These are phyloP conservation scores for Umbilicus rupestris DNA, from an alignment of 164 flowering plant species.

Conservation along the genomic window DNA sequence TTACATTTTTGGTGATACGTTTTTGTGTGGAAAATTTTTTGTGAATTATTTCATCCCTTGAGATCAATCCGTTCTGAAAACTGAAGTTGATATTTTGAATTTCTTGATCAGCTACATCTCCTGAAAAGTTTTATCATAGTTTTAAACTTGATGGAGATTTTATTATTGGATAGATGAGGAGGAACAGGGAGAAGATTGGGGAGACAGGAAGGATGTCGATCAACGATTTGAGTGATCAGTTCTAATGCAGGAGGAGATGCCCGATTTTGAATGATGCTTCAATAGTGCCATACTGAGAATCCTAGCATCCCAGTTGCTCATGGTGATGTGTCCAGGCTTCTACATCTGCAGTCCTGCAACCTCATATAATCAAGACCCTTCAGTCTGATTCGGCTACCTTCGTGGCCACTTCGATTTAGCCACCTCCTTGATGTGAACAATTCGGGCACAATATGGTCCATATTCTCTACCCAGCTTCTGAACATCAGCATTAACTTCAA, in stretches of 20 bases:
- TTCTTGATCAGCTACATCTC: too few species aligned
- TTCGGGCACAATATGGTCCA: neutral
- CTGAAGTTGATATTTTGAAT: too few species aligned
- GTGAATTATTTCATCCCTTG: too few species aligned
- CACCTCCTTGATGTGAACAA: constrained; percentile 2
- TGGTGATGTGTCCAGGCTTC: neutral
- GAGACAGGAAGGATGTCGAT: neutral
- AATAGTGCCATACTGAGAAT: constrained; percentile 4
- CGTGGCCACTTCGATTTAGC: constrained; percentile 5
- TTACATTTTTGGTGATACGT: too few species aligned
- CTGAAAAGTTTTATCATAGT: too few species aligned
- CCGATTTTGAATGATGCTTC: neutral
- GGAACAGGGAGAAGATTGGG: too few species aligned
- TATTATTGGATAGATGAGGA: too few species aligned
- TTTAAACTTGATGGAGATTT: too few species aligned
- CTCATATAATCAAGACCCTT: constrained; percentile 4
- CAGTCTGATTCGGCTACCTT: neutral
- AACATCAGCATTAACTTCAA: constrained; percentile 9
- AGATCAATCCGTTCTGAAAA: too few species aligned
- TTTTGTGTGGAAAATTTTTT: too few species aligned
- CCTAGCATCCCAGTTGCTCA: neutral
- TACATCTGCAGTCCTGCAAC: neutral
- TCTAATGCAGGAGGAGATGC: neutral
- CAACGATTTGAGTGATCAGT: neutral
- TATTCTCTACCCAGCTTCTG: constrained; percentile 9